These are phyloP conservation scores for Lipomyces japonicus DNA, from an alignment of 805 yeast species.

Conservation along the genomic window DNA sequence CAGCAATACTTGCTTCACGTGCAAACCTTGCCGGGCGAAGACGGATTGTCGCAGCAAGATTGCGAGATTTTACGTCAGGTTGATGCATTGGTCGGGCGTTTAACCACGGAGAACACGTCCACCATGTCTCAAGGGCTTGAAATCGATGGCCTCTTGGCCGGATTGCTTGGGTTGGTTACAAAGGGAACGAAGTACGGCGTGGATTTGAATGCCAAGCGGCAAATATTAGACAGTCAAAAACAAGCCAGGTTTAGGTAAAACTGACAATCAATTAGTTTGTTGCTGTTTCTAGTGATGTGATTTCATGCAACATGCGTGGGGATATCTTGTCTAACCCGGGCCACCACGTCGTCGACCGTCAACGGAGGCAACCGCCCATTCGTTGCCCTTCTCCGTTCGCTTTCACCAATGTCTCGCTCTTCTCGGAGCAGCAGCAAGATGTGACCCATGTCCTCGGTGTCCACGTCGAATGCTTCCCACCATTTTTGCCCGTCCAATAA, in stretches of 20 bases:
- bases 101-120: slow-evolving; percentile 16
- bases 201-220: slow-evolving; percentile 27
- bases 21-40: slow-evolving; percentile 10
- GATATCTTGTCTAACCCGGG: slow-evolving; percentile 1
- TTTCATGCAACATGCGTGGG: no score
- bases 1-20: slow-evolving; percentile 29
- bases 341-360: slow-evolving; percentile 7
- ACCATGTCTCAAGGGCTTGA: slow-evolving; percentile 26
- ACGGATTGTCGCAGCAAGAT: slow-evolving; percentile 20
- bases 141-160: slow-evolving; percentile 31
- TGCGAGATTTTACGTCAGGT: slow-evolving; percentile 29
- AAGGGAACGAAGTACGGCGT: slow-evolving; percentile 28
- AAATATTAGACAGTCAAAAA: slow-evolving; percentile 4
- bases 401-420: slow-evolving; percentile 28
- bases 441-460: slow-evolving; percentile 31
- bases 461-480: slow-evolving; percentile 28
- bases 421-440: slow-evolving; percentile 28
- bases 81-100: slow-evolving; percentile 23
- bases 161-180: slow-evolving; percentile 31
- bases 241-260: no score
- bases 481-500: slow-evolving; percentile 30
- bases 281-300: no score
- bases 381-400: slow-evolving; percentile 11
- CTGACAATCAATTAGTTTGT: no score
- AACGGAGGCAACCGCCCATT: slow-evolving; percentile 3